A percentile compares a stretch with the other conserved stretches of the same genome.
These are phyloP conservation scores for Mortierella sp. DNA, from an alignment of 371 early-diverging fungal genomes.

Conservation along the genomic window DNA sequence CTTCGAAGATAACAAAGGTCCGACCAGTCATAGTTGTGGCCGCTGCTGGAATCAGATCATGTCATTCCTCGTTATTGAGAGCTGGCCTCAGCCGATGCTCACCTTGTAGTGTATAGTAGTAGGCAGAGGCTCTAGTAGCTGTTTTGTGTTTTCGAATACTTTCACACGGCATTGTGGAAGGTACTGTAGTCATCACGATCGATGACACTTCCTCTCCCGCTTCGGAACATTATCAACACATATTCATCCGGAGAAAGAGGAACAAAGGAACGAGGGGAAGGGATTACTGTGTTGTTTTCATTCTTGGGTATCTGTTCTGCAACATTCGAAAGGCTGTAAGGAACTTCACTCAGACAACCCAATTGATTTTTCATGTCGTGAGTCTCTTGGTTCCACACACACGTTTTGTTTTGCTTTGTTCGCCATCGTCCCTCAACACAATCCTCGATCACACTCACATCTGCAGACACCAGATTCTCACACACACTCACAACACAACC, in stretches of 20 bases:
- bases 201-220: neutral
- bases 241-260: neutral
- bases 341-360: no score
- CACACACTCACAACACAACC: neutral
- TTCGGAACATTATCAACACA: neutral
- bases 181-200: no score
- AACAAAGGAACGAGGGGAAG: no score
- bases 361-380: no score
- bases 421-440: neutral
- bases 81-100: conserved; percentile 3
- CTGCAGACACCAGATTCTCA: neutral
- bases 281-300: no score
- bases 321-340: no score
- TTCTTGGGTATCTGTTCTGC: no score
- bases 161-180: conserved; percentile 11
- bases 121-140: no score
- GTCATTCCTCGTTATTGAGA: neutral
- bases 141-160: neutral
- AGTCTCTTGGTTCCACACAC: no score
- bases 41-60: conserved; percentile 9
- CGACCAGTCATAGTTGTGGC: neutral
- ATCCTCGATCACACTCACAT: neutral
- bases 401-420: neutral
- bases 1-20: neutral
- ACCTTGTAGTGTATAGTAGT: no score